phyloP scores from a whole-genome alignment of 768 basidiomycete species.

The Naganishia randhawae region DNA sequence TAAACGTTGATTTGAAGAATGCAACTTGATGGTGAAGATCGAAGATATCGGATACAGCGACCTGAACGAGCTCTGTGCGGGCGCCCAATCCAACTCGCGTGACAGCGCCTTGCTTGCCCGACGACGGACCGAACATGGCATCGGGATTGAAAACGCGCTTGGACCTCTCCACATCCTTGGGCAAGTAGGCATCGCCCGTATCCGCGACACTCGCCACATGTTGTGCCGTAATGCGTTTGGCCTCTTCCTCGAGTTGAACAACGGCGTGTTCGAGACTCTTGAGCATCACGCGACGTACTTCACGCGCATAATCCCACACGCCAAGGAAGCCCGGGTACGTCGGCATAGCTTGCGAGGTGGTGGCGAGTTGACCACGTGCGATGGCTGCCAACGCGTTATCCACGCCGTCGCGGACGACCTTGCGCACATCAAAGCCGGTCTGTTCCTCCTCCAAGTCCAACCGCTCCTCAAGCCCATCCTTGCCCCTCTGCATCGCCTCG shows the following conservation, averaged over 20 bases:
- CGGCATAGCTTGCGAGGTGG: conserved; percentile 56
- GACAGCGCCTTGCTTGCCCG: conserved; percentile 34
- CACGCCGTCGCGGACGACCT: conserved; percentile 62
- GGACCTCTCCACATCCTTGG: conserved; percentile 70
- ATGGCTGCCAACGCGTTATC: conserved; percentile 69
- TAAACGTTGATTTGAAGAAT: conserved; percentile 53
- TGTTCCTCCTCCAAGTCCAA: conserved; percentile 77
- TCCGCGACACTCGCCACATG: conserved; percentile 66
- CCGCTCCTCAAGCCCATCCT: conserved; percentile 71
- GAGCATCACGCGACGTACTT: conserved; percentile 74
- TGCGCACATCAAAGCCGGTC: conserved; percentile 58
- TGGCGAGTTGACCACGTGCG: conserved; percentile 65
- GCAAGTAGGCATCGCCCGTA: conserved; percentile 71
- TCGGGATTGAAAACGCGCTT: conserved; percentile 89
- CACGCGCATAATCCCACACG: conserved; percentile 78
- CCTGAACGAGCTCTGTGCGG: conserved; percentile 72
- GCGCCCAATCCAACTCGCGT: conserved; percentile 71
- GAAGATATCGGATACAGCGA: conserved; percentile 76
- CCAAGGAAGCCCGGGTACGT: conserved; percentile 75
- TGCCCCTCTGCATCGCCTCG: conserved; percentile 75
- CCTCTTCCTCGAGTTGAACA: conserved; percentile 74
- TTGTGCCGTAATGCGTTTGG: conserved; percentile 62
- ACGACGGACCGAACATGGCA: conserved; percentile 74
- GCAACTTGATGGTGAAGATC: conserved; percentile 78
- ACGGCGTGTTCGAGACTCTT: conserved; percentile 75